A percentile compares a stretch with the other conserved stretches of the same genome.
Conservation (phyloP, 371 early-diverging fungal genomes). For the Mucor circinelloides region DNA sequence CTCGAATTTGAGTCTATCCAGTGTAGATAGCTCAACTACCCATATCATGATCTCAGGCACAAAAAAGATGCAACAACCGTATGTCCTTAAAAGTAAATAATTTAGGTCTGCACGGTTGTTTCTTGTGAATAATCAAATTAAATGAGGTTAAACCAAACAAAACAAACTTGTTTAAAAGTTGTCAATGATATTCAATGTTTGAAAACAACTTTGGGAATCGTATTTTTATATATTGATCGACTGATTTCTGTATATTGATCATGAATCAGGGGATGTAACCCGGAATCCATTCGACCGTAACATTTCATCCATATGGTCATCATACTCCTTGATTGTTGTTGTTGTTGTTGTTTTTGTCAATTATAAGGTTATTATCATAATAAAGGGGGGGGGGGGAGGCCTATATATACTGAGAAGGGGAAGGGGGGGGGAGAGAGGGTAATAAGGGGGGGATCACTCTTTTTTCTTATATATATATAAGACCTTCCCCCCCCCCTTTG, state of each 20-base stretch:
- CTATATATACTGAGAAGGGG: neutral
- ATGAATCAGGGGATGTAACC: neutral
- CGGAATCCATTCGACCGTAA: neutral
- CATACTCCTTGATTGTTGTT: neutral
- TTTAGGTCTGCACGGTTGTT: conserved; percentile 28
- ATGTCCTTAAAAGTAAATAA: conserved; percentile 30
- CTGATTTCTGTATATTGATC: conserved; percentile 8
- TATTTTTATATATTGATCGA: conserved; percentile 3
- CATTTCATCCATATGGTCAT: neutral
- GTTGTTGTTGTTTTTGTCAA: neutral
- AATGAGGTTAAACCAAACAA: neutral
- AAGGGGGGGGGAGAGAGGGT: neutral
- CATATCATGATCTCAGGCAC: neutral
- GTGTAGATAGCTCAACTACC: too few species aligned
- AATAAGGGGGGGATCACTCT: conserved; percentile 1
- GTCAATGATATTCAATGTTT: neutral
- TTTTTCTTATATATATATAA: conserved; percentile 4
- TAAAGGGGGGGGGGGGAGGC: neutral
- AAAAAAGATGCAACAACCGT: neutral
- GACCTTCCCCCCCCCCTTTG: neutral
- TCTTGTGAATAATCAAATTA: neutral
- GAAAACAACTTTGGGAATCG: neutral
- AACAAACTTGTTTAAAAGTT: conserved; percentile 20
- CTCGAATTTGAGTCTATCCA: too few species aligned
- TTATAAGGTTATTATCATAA: neutral